These are phyloP conservation scores for Cercospora sojina DNA, from an alignment of 2,329 filamentous ascomycete genomes.

Conservation along the genomic window DNA sequence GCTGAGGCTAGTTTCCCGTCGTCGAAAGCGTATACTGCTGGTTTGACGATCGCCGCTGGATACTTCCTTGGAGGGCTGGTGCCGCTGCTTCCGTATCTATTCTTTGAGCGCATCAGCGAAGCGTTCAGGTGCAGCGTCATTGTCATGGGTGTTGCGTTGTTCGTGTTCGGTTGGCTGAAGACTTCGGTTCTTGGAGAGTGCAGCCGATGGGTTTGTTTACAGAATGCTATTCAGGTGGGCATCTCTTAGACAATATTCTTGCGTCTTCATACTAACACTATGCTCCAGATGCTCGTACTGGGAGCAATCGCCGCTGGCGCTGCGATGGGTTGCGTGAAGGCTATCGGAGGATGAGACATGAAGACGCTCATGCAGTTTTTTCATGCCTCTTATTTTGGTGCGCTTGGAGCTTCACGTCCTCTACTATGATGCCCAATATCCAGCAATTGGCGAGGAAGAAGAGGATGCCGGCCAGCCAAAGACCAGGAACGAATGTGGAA, in stretches of 20 bases:
- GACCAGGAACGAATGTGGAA: conserved; percentile 80
- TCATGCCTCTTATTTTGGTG: not conserved
- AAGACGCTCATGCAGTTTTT: conserved; percentile 17
- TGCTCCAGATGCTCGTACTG: conserved; percentile 58
- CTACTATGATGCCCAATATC: conserved; percentile 77
- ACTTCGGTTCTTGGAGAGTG: conserved; percentile 47
- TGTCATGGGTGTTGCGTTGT: conserved; percentile 61
- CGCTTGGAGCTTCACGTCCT: conserved; percentile 53
- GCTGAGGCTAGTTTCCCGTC: conserved; percentile 45
- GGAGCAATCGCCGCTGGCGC: conserved; percentile 65
- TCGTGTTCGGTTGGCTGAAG: conserved; percentile 66
- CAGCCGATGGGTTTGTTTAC: conserved; percentile 50
- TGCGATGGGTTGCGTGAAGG: conserved; percentile 62
- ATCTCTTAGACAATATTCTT: too few relatives aligned
- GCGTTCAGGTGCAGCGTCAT: conserved; percentile 60
- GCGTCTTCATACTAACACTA: not conserved
- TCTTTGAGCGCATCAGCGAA: conserved; percentile 46
- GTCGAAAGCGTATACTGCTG: conserved; percentile 52
- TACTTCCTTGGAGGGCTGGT: conserved; percentile 71
- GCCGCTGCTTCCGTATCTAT: conserved; percentile 70
- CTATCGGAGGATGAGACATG: conserved; percentile 44
- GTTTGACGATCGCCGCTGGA: conserved; percentile 64
- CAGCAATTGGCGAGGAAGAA: conserved; percentile 89
- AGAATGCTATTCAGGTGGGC: conserved; percentile 54
- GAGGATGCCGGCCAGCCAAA: conserved; percentile 71